Percentiles rank a stretch among this genome's conserved stretches.
phyloP scores from a whole-genome alignment of 108 stramenopile genomes.

The Skeletonema menzelii region DNA sequence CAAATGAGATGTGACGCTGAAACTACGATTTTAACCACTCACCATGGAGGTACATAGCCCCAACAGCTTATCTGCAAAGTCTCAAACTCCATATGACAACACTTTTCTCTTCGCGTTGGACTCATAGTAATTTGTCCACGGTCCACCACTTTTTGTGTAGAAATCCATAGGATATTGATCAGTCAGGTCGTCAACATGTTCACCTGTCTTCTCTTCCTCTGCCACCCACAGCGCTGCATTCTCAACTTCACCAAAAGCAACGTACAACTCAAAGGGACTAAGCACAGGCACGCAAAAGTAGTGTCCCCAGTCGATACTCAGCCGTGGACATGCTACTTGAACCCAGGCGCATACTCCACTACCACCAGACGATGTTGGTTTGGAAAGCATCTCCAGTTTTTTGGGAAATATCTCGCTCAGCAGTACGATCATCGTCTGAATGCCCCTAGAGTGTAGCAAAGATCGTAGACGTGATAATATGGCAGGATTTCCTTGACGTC shows the following conservation, averaged over 20 bases:
- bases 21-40: not conserved
- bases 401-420: conserved; percentile 91
- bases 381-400: conserved; percentile 78
- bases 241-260: conserved; percentile 73
- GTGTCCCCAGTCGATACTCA: conserved; percentile 98
- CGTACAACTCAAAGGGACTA: conserved; percentile 92
- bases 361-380: conserved; percentile 41
- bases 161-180: conserved; percentile 96
- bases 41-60: not conserved
- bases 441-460: conserved; percentile 55
- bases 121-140: conserved; percentile 93
- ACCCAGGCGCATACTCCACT: conserved; percentile 83
- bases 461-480: conserved; percentile 77
- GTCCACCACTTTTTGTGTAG: conserved; percentile 87
- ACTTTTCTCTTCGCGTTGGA: conserved; percentile 51
- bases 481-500: conserved; percentile 97
- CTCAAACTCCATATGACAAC: conserved; percentile 16
- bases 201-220: conserved; percentile 22
- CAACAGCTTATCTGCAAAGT: not conserved
- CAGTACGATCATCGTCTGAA: conserved; percentile 76
- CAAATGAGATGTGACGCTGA: conserved; percentile 52
- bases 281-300: conserved; percentile 82
- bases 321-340: conserved; percentile 97
- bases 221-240: conserved; percentile 69
- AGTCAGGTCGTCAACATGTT: conserved; percentile 10